Evolutionary conservation across 2,329 filamentous ascomycete genomes (phyloP).

Genomic region (Talaromyces islandicus): DNA sequence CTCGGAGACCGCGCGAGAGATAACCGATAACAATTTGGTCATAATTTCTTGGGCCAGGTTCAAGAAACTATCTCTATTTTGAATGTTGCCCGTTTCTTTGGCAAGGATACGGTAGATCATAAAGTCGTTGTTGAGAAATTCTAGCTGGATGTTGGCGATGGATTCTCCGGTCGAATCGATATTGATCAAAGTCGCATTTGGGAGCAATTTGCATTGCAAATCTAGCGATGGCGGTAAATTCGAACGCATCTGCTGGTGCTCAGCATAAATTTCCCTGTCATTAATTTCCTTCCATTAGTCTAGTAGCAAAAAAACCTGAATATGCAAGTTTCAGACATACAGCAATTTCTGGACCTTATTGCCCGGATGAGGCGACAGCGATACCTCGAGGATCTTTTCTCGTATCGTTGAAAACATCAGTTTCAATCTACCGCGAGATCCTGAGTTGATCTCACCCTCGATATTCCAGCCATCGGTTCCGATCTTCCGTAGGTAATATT

Average conservation of each 20-base stretch:
- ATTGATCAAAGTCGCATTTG: neutral
- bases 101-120: neutral
- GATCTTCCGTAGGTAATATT: neutral
- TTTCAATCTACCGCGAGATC: neutral
- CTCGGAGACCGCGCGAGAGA: neutral
- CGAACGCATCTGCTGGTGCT: neutral
- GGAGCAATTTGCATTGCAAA: neutral
- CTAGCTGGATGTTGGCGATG: neutral
- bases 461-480: constrained; percentile 6
- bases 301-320: neutral
- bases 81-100: neutral
- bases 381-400: constrained; percentile 6
- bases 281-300: neutral
- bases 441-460: neutral
- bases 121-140: constrained; percentile 4
- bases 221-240: neutral
- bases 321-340: neutral
- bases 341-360: neutral
- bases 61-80: neutral
- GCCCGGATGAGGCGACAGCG: neutral
- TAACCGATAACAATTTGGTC: neutral
- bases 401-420: constrained; percentile 1
- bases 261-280: neutral
- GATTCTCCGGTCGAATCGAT: neutral
- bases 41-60: constrained; percentile 1